These are phyloP conservation scores for Coelastrella sp. DNA, from an alignment of 139 green algal genomes.

Conservation along the genomic window DNA sequence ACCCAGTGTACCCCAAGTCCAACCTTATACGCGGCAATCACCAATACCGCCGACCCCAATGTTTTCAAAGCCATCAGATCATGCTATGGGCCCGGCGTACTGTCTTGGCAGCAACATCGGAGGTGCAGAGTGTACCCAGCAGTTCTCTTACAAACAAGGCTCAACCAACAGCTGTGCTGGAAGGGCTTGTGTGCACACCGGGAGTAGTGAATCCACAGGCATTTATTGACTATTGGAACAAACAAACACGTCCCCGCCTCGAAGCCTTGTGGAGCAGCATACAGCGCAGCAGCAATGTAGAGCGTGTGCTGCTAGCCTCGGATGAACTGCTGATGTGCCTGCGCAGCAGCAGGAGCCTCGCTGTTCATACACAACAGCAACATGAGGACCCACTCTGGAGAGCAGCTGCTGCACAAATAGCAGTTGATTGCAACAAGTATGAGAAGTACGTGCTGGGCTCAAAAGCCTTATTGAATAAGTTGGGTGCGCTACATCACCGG, in stretches of 20 bases:
- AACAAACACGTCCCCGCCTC: neutral
- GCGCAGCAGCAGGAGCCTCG: conserved; percentile 8
- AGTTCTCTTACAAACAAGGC: no score
- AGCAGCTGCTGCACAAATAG: conserved; percentile 1
- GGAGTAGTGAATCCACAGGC: neutral
- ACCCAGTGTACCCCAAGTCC: no score
- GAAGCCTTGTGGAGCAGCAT: neutral
- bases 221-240: neutral
- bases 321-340: conserved; percentile 33
- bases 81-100: no score
- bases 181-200: neutral
- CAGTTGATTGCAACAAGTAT: conserved; percentile 23
- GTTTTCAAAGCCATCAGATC: no score
- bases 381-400: conserved; percentile 9
- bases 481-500: neutral
- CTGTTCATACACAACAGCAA: conserved; percentile 31
- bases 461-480: neutral
- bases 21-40: no score
- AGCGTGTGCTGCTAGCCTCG: neutral
- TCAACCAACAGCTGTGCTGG: neutral
- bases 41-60: no score
- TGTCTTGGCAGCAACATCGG: no score
- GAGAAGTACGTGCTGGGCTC: neutral
- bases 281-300: neutral
- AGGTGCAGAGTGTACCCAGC: no score